Conservation (phyloP, 208 protist genomes). For the Leishmania turanica region DNA sequence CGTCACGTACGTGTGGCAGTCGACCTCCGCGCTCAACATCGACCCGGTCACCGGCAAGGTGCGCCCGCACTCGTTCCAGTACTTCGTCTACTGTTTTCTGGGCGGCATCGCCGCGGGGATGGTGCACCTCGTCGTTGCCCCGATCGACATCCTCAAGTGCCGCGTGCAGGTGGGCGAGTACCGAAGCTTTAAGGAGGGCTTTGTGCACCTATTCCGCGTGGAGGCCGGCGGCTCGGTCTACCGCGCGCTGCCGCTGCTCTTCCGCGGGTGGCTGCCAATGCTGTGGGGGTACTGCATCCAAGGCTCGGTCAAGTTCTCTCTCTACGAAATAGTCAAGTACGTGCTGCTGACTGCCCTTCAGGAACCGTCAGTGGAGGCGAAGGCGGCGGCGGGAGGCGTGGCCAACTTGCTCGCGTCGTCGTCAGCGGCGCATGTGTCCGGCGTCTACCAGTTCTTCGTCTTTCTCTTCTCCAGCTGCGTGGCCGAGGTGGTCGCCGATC, state of each 20-base stretch:
- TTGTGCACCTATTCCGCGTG: slow-evolving; percentile 34
- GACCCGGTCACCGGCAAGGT: slow-evolving; percentile 29
- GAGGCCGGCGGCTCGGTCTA: slow-evolving; percentile 34
- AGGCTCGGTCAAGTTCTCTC: slow-evolving; percentile 68
- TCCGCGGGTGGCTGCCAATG: slow-evolving; percentile 69
- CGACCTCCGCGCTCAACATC: slow-evolving; percentile 7
- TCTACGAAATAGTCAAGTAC: slow-evolving; percentile 87
- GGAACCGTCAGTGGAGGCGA: not conserved
- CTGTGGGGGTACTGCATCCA: slow-evolving; percentile 66
- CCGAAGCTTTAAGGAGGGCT: slow-evolving; percentile 40
- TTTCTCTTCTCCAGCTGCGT: slow-evolving; percentile 63
- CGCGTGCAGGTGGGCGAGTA: slow-evolving; percentile 86
- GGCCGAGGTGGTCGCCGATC: slow-evolving; percentile 76
- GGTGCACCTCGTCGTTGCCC: slow-evolving; percentile 66
- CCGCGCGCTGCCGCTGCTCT: slow-evolving; percentile 43
- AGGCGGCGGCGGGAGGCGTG: not conserved
- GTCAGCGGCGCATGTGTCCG: not conserved
- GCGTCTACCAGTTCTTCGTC: slow-evolving; percentile 29
- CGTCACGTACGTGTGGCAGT: slow-evolving; percentile 18
- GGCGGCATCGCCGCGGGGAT: slow-evolving; percentile 62
- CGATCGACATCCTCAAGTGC: slow-evolving; percentile 83
- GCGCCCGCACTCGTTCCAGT: slow-evolving; percentile 41
- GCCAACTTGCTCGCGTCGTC: not conserved
- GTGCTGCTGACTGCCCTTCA: slow-evolving; percentile 17
- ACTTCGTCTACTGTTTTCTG: slow-evolving; percentile 72